A percentile compares a stretch with the other conserved stretches of the same genome.
These are phyloP conservation scores for Salvia miltiorrhiza DNA, from an alignment of 257 asterid species.

Conservation along the genomic window DNA sequence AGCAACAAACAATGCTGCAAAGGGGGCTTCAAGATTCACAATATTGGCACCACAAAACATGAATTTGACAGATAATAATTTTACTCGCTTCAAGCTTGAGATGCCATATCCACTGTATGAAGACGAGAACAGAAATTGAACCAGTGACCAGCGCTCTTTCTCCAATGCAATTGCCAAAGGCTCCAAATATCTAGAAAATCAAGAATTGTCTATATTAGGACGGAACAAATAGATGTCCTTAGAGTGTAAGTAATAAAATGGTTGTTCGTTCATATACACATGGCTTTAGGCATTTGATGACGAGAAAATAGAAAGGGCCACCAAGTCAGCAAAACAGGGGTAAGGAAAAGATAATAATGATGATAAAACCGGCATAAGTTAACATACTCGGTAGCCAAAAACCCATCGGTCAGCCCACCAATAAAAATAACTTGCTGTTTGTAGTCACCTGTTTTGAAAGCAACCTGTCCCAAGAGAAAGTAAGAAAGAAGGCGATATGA, in stretches of 20 bases:
- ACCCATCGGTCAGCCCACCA: conserved; percentile 93
- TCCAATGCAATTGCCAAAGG: conserved; percentile 89
- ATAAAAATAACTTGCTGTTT: conserved; percentile 86
- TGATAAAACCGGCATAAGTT: not conserved
- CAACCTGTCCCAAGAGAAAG: conserved; percentile 58
- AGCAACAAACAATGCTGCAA: not conserved
- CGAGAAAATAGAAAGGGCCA: not conserved
- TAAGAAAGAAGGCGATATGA: not conserved
- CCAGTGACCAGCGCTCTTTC: conserved; percentile 91
- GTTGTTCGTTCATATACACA: not conserved
- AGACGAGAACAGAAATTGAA: conserved; percentile 88
- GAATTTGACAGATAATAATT: conserved; percentile 10
- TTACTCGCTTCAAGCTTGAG: conserved; percentile 95
- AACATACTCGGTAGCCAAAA: conserved; percentile 91
- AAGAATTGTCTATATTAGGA: conserved; percentile 21
- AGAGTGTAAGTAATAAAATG: not conserved
- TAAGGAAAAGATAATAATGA: not conserved
- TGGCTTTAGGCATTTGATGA: not conserved
- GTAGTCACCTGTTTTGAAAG: conserved; percentile 89
- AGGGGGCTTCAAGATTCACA: not conserved
- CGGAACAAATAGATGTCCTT: not conserved
- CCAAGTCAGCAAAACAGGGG: not conserved
- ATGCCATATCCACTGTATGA: conserved; percentile 91
- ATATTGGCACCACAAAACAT: conserved; percentile 8
- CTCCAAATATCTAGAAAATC: conserved; percentile 73